These are phyloP conservation scores for Apophysomyces sp. DNA, from an alignment of 371 early-diverging fungal genomes.

Conservation along the genomic window DNA sequence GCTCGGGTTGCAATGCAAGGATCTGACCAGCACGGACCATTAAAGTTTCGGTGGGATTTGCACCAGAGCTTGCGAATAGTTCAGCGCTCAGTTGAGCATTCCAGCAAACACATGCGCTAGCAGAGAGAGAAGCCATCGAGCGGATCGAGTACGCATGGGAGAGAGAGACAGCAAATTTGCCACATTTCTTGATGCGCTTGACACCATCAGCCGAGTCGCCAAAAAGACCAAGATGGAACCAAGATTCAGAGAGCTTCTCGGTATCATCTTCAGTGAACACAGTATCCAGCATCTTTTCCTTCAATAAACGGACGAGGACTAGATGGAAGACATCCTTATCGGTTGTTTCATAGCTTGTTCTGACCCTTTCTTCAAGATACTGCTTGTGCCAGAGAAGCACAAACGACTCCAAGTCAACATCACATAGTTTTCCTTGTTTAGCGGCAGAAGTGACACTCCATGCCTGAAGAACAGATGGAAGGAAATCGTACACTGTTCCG, in stretches of 20 bases:
- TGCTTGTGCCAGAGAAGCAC: slow-evolving; percentile 27
- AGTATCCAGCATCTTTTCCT: slow-evolving; percentile 17
- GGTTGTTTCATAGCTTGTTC: not conserved
- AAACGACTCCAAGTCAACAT: slow-evolving; percentile 21
- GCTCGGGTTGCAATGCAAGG: slow-evolving; percentile 22
- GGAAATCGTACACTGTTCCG: slow-evolving; percentile 35
- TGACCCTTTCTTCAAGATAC: slow-evolving; percentile 20
- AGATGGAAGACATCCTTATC: slow-evolving; percentile 26
- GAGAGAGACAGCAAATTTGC: slow-evolving; percentile 21
- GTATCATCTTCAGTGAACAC: slow-evolving; percentile 24
- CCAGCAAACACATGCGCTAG: slow-evolving; percentile 40
- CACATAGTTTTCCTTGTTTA: slow-evolving; percentile 9
- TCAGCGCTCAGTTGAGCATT: slow-evolving; percentile 44
- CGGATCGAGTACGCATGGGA: slow-evolving; percentile 35
- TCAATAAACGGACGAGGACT: slow-evolving; percentile 24
- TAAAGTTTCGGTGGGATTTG: slow-evolving; percentile 12
- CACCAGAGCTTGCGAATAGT: slow-evolving; percentile 24
- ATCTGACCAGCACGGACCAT: slow-evolving; percentile 10
- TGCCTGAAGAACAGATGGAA: slow-evolving; percentile 17
- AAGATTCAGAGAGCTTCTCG: slow-evolving; percentile 19
- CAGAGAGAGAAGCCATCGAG: slow-evolving; percentile 38
- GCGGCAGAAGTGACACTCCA: slow-evolving; percentile 10
- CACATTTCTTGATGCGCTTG: slow-evolving; percentile 25
- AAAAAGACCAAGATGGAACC: slow-evolving; percentile 30
- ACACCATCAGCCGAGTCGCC: slow-evolving; percentile 32